Evolutionary conservation across 2,329 filamentous ascomycete genomes (phyloP), one percentile per base, ranked within the genome.

Genomic region (Pseudopyricularia cyperi): DNA sequence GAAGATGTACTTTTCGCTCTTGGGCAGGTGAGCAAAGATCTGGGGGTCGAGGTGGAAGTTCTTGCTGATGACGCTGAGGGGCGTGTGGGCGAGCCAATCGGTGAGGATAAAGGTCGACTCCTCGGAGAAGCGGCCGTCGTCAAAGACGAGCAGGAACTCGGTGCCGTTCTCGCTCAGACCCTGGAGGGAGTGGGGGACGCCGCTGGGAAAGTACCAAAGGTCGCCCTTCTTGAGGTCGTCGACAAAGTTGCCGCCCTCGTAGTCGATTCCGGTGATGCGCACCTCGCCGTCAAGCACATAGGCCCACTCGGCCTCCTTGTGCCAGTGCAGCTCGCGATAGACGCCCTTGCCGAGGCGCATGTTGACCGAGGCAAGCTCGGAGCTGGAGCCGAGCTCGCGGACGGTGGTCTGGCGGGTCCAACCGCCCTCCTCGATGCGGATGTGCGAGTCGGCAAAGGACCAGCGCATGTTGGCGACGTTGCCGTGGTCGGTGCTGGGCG

Each of bases 141-240:
- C 72, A 39, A 75, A 75, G 54, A 74, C 69, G 55, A 74, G 65
- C 35, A 74, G 64, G 50, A 73, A 73, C 59, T 74, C 70, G 46
- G 70, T 73, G 46, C 71, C 85, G 46, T 85, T 83, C 26, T 75
- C 70, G 44, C 78, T 74, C 1, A 89, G 69, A 0, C 83, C 86
- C 65, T 89, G 86, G 2, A 90, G 76, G 0, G 83, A 87, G 64
- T 90, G 86, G 11, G 86, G 86, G 33, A 89, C 76, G 7, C 86
- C 86, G 11, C 81, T 80, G 22, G 86, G 86, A 67, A 90, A 90
- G 60, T 87, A 90, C 85, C 85, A 90, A 7, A 90, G 65, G 57
- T 90, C 87, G 4, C 87, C 87, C 60, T 85, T 82, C 60, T 80
- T 76, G 22, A 90, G 67, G 60, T 90, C 86, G 57, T 89, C 86